Evolutionary conservation across 805 yeast species (phyloP).

Genomic region (Limtongia smithiae): DNA sequence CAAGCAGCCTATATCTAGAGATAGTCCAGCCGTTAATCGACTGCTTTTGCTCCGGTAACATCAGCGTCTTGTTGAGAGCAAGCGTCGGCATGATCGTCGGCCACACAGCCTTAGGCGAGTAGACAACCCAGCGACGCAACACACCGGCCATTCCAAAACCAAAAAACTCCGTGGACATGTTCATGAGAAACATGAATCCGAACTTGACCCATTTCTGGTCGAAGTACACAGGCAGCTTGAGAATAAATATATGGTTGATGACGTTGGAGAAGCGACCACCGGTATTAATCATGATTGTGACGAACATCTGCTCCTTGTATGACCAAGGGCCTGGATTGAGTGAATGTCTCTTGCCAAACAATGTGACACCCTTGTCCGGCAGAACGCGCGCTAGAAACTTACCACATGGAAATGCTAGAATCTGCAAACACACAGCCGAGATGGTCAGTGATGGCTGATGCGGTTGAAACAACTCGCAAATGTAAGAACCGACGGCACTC

Average conservation of each 20-base stretch:
- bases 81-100: constrained; percentile 49
- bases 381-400: constrained; percentile 41
- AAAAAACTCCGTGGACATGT: constrained; percentile 55
- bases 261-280: constrained; percentile 19
- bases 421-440: constrained; percentile 52
- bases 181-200: constrained; percentile 53
- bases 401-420: constrained; percentile 62
- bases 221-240: constrained; percentile 35
- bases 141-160: constrained; percentile 68
- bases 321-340: constrained; percentile 65
- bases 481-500: constrained; percentile 29
- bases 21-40: constrained; percentile 46
- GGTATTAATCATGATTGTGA: constrained; percentile 42
- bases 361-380: constrained; percentile 47
- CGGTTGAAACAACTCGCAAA: constrained; percentile 47
- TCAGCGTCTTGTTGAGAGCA: constrained; percentile 50
- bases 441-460: constrained; percentile 54
- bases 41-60: constrained; percentile 43
- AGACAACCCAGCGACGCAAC: constrained; percentile 54
- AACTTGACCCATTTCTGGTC: constrained; percentile 40
- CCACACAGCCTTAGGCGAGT: constrained; percentile 60
- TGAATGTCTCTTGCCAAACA: constrained; percentile 35
- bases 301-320: constrained; percentile 61
- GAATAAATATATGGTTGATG: constrained; percentile 14
- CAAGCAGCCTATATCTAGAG: constrained; percentile 49